Conservation (phyloP, 805 yeast genomes). For the Candida takata region DNA sequence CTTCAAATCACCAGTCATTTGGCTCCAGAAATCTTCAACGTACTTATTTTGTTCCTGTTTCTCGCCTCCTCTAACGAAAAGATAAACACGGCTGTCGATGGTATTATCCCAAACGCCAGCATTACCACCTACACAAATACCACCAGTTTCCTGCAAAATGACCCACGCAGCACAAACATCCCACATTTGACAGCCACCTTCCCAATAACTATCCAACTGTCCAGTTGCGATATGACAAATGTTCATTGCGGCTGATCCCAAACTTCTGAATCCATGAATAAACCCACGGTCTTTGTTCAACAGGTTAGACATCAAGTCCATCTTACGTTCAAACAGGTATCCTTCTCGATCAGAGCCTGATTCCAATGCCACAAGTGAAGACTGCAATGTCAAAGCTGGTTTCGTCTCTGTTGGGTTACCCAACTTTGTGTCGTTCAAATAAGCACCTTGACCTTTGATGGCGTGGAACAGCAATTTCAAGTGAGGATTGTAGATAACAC, state of each 20-base stretch:
- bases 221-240: conserved; percentile 54
- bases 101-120: conserved; percentile 41
- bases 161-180: conserved; percentile 68
- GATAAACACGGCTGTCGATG: conserved; percentile 45
- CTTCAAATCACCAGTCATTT: conserved; percentile 37
- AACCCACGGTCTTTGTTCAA: conserved; percentile 44
- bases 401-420: conserved; percentile 19
- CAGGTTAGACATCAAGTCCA: conserved; percentile 39
- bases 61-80: conserved; percentile 49
- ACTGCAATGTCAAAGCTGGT: conserved; percentile 38
- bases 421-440: conserved; percentile 37
- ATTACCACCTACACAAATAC: conserved; percentile 47
- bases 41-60: conserved; percentile 36
- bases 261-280: conserved; percentile 53
- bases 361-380: conserved; percentile 51
- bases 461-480: conserved; percentile 46
- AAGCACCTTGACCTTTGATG: conserved; percentile 50
- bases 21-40: conserved; percentile 43
- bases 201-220: conserved; percentile 56
- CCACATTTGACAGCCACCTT: conserved; percentile 66
- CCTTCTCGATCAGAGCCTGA: conserved; percentile 56
- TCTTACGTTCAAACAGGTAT: conserved; percentile 42
- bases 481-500: conserved; percentile 61
- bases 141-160: conserved; percentile 54
- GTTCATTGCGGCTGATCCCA: conserved; percentile 63